A percentile compares a stretch with the other conserved stretches of the same genome.
Conservation (phyloP, 169 alveolate genomes). For the Cryptosporidium xiaoi region DNA sequence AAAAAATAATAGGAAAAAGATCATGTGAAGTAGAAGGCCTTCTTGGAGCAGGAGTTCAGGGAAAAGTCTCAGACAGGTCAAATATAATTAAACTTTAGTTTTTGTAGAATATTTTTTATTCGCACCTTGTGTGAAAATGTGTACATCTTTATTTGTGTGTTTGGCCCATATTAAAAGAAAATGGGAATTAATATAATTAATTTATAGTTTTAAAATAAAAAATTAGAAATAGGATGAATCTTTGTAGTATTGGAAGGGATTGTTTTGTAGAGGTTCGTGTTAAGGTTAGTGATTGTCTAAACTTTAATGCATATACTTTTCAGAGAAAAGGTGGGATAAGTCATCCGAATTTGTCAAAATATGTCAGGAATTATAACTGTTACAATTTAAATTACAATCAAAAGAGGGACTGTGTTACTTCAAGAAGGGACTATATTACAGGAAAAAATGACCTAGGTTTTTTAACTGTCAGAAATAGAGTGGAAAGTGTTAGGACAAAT, state of each 20-base stretch:
- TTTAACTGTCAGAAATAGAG: background rate
- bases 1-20: conserved; percentile 49
- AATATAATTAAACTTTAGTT: conserved; percentile 43
- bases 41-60: conserved; percentile 40
- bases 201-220: background rate
- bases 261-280: too few relatives aligned
- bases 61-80: conserved; percentile 64
- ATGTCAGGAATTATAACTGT: too few relatives aligned
- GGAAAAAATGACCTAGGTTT: background rate
- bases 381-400: background rate
- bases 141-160: conserved; percentile 27
- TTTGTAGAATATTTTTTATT: background rate
- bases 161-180: too few relatives aligned
- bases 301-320: too few relatives aligned
- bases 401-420: background rate
- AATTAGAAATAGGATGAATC: background rate
- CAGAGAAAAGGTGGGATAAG: background rate
- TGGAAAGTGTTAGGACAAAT: background rate
- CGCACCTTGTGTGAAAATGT: conserved; percentile 12
- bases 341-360: background rate
- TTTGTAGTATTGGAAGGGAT: background rate
- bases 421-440: background rate
- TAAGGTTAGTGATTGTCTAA: background rate
- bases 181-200: background rate
- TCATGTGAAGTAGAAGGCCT: conserved; percentile 35